Evolutionary conservation across 192 early-diverging fungal genomes (phyloP).

Genomic region (Umbelopsis sp.): DNA sequence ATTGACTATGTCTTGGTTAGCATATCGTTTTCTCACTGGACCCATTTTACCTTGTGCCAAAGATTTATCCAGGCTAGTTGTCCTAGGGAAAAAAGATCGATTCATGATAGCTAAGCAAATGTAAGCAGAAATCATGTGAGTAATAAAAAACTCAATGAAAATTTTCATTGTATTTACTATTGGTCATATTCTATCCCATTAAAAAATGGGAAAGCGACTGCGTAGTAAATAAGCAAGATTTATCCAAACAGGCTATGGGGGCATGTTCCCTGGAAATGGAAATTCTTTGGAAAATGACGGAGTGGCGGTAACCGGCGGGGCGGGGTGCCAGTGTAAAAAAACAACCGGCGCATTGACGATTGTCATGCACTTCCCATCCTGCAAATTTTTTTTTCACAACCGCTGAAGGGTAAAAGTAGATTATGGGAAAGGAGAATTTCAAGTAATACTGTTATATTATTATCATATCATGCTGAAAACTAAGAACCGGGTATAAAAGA

Average conservation of each 20-base stretch:
- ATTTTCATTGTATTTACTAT: too few species aligned
- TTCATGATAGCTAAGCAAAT: too few species aligned
- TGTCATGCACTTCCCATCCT: background rate
- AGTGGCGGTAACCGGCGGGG: background rate
- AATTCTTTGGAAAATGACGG: background rate
- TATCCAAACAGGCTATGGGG: too few species aligned
- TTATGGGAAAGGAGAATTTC: background rate
- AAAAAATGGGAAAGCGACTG: too few species aligned
- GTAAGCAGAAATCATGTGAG: too few species aligned
- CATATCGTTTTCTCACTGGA: too few species aligned
- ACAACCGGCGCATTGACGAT: background rate
- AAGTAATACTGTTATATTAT: background rate
- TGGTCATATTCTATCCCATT: too few species aligned
- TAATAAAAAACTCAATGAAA: too few species aligned
- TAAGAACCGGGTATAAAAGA: slow-evolving; percentile 2
- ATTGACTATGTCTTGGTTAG: background rate
- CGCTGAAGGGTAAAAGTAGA: background rate
- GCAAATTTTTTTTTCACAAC: background rate
- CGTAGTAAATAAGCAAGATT: too few species aligned
- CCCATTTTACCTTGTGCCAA: too few species aligned
- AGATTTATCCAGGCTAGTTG: too few species aligned
- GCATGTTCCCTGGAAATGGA: background rate
- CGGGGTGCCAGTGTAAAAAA: background rate
- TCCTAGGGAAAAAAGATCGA: too few species aligned
- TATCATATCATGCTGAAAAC: slow-evolving; percentile 11